A percentile compares a stretch with the other conserved stretches of the same genome.
Evolutionary conservation across 345 rosid genomes (phyloP).

Genomic region (Diplotaxis tenuifolia): DNA sequence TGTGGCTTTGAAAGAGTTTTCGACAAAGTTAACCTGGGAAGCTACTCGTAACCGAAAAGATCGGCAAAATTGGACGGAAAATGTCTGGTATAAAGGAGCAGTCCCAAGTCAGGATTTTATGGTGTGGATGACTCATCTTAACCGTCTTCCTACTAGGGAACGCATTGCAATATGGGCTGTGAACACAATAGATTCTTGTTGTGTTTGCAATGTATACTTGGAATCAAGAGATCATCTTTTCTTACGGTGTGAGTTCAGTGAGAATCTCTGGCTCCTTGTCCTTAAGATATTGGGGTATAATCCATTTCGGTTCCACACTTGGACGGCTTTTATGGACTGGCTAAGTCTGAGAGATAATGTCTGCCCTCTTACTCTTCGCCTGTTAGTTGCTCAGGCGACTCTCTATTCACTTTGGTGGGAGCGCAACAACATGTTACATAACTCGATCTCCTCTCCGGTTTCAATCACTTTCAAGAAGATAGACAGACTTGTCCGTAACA

Average conservation of each 20-base stretch:
- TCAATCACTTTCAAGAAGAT: too few species aligned
- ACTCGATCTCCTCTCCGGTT: too few species aligned
- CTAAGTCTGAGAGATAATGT: too few species aligned
- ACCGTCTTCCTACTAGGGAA: neutral
- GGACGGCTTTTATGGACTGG: too few species aligned
- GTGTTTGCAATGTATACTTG: neutral
- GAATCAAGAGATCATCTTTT: neutral
- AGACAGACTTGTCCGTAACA: too few species aligned
- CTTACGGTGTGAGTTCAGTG: neutral
- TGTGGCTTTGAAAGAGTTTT: neutral
- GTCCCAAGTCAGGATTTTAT: neutral
- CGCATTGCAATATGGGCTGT: neutral
- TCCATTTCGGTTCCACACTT: too few species aligned
- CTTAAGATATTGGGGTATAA: too few species aligned
- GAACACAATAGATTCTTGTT: neutral
- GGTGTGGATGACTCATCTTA: neutral
- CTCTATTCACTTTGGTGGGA: too few species aligned
- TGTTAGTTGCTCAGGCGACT: too few species aligned
- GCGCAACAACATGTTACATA: too few species aligned
- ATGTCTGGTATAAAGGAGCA: neutral
- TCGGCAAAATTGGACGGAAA: neutral
- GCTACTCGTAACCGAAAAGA: neutral
- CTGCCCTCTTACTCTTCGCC: too few species aligned
- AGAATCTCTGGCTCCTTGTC: too few species aligned
- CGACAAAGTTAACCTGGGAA: neutral